Evolutionary conservation across 2,329 filamentous ascomycete genomes (phyloP), one percentile per base, ranked within the genome.

Genomic region (Xylaria sp.): DNA sequence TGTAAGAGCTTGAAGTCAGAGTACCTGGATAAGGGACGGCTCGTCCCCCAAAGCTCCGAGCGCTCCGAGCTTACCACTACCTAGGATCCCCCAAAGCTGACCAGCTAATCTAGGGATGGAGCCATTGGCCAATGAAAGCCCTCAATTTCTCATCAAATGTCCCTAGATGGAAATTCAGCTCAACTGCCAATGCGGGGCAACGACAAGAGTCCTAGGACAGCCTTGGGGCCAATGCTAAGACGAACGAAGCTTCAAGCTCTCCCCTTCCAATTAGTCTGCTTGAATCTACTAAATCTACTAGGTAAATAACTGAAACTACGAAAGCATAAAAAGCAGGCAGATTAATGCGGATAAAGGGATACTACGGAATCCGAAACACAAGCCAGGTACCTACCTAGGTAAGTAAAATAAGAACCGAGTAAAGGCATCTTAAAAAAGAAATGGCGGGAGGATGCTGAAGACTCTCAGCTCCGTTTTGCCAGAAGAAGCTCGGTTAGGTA

Each of bases 61-160:
- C 28, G n/a, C n/a, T n/a, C n/a, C n/a, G n/a, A n/a, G n/a, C n/a
- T n/a, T 31, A 31, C 28, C 28, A 31, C 9, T 9, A 31, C 28
- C 28, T 9, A 17, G 23, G 42, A 33, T 31, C 21, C 4, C 28
- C n/a, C n/a, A n/a, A n/a, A n/a, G n/a, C n/a, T n/a, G n/a, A n/a
- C n/a, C n/a, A n/a, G n/a, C n/a, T n/a, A n/a, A 45, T 59, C 33
- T 23, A 33, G 31, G 42, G 33, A 15, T 8, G 17, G 43, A 49
- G 61, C 64, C 50, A 66, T 66, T 64, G 64, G 23, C 64, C 61
- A 66, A 66, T 66, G 49, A 61, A 33, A 59, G 42, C 45, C 54
- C 38, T 59, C 54, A 35, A 51, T 51, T 61, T 4, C 37, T 23
- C 28, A 31, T 52, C 43, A 19, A 7, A 51, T 33, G 54, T 52